Evolutionary conservation across 176 grass and related monocot genomes (phyloP), one percentile per base, ranked within the genome.

Genomic region (Avena insularis): DNA sequence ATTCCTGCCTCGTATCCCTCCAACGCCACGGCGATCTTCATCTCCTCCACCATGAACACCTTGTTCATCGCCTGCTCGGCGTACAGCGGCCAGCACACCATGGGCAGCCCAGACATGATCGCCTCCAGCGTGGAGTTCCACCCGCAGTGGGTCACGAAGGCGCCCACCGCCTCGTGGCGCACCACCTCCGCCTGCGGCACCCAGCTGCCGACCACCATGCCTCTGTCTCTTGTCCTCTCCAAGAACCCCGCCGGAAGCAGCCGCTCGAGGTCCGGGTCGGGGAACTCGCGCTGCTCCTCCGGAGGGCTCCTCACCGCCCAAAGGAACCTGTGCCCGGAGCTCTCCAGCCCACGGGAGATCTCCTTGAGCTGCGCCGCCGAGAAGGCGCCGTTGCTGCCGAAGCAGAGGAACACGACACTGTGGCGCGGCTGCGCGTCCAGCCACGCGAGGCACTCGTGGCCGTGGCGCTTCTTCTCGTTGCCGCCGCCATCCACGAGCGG

Each of bases 81-180:
- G 65, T 88, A 97, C 25, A 94, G 17, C 2, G 92, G 95, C 92
- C 90, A 97, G 56, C 80, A 90, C 2, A 97, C 17, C 92, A 94
- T 87, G 20, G 92, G 90, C 64, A 97, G 73, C 3, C 79, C 89
- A 0, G 89, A 35, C 83, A 72, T 72, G 87, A 93, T 8, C 0
- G 82, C 88, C 66, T 97, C 95, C 57, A 97, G 25, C 19, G 83
- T 91, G 15, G 91, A 94, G 83, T 97, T 97, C 95, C 95, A 97
- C 21, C 92, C 95, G n/a, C 90, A 93, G 88, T 97, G 95, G 17
- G 90, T 97, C 69, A 97, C 84, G 74, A 94, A 97, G 3, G 84
- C 69, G 15, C 91, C 92, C 0, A 84, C 79, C 0, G 87, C 82
- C 5, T 64, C 68, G 49, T 97, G 95, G 16, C 16, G 86, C 71